A percentile compares a stretch with the other conserved stretches of the same genome.
Conservation (phyloP, 352 stramenopile species). For the Thraustochytrium striatum region DNA sequence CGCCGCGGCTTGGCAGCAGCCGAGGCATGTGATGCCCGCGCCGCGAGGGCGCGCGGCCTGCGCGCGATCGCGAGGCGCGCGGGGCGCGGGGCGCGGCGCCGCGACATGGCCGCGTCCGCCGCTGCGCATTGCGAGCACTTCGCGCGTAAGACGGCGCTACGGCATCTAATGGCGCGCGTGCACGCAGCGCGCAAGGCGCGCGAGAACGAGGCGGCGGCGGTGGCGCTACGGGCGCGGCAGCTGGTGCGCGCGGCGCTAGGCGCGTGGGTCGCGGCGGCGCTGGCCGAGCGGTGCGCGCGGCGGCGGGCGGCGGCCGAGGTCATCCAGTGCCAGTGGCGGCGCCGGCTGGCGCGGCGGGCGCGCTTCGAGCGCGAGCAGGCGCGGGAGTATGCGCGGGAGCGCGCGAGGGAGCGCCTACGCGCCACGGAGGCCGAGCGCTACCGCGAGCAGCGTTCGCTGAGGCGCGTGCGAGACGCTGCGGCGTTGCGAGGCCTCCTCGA, state of each 20-base stretch:
- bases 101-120: not conserved
- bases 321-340: not conserved
- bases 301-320: not conserved
- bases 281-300: not conserved
- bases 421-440: not conserved
- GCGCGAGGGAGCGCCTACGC: not conserved
- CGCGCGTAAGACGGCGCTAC: too few relatives aligned
- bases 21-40: too few relatives aligned
- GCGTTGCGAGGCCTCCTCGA: too few relatives aligned
- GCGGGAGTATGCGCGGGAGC: constrained; percentile 3
- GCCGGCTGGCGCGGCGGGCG: not conserved
- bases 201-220: not conserved
- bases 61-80: too few relatives aligned
- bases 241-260: not conserved
- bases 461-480: not conserved
- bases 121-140: not conserved
- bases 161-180: too few relatives aligned
- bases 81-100: too few relatives aligned
- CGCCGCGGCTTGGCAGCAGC: too few relatives aligned
- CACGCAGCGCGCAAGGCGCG: not conserved
- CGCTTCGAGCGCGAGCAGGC: constrained; percentile 14
- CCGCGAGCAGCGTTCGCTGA: not conserved
- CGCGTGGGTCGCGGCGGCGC: not conserved
- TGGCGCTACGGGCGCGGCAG: not conserved
- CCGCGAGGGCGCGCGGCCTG: too few relatives aligned